Base-by-base conservation (phyloP, 352 stramenopile genomes). In the Globisporangium sylvaticum region DNA sequence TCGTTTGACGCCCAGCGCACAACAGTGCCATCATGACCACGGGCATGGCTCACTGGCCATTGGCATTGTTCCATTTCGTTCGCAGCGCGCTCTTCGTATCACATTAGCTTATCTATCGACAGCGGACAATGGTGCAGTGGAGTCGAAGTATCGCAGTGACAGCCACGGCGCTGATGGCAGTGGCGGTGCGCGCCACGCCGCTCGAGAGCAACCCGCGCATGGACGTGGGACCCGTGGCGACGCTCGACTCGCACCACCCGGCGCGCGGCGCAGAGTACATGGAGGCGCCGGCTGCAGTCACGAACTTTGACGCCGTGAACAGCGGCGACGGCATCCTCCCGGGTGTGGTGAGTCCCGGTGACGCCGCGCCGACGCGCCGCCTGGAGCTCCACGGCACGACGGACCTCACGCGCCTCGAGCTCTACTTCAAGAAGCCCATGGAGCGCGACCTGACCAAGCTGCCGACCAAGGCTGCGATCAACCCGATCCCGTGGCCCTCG, bases 401-500 rank as follows among this genome's bases (percentile, higher is more conserved):
- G 59, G 79, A 87, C 62, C 79, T 85, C 62, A 55, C 72, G 59
- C 80, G 81, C 50, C 73, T 87, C 24, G 79, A 87, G 70, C 67
- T 69, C 15, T 85, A 74, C 55, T 87, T 87, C 44, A 74, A 72
- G 20, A 62, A 71, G 12, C 65, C 79, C 20, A 78, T 87, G 29
- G 79, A 79, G 66, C 78, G 64, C 3, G 79, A 87, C 50, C 62
- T 87, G 44, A 87, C 79, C 24, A 81, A 84, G 60, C 69, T 87
- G 24, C 73, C 79, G 1, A 81, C 77, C 1, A 81, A 79, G 53
- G 74, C 69, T 8, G 62, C 76, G 62, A 72, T 75, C 66, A 46
- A 80, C 29, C 79, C 79, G 22, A 77, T 84, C 59, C 74, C 80
- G 52, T 92, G 83, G 83, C 81, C 83, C 1, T 76, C 73, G 53